Conservation (phyloP, 2,329 filamentous ascomycete species). For the Chaetomium olivaceum region DNA sequence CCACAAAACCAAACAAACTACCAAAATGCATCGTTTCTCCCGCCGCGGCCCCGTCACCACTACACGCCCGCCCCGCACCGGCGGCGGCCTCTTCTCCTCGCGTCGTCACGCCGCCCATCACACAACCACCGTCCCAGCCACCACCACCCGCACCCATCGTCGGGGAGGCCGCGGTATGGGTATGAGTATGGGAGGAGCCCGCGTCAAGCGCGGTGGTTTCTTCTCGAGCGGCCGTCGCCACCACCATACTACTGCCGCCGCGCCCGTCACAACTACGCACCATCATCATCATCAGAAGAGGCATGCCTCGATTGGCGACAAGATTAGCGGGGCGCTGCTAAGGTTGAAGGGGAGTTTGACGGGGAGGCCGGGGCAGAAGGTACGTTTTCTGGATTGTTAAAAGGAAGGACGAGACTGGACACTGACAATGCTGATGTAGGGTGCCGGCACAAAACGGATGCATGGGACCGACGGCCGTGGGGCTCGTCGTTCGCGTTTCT, state of each 20-base stretch:
- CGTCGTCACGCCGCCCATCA: conserved; percentile 13
- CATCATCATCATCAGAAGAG: conserved; percentile 74
- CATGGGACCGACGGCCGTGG: conserved; percentile 71
- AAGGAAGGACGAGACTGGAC: too few species aligned
- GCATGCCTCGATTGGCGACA: conserved; percentile 70
- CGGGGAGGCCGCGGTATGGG: background rate
- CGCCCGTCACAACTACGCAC: conserved; percentile 37
- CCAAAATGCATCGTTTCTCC: conserved; percentile 12
- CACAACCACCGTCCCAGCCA: conserved; percentile 4
- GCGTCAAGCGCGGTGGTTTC: conserved; percentile 12
- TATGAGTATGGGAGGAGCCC: background rate
- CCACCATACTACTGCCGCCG: background rate
- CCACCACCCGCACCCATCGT: conserved; percentile 10
- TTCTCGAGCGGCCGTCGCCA: conserved; percentile 12
- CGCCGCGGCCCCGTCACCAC: conserved; percentile 3
- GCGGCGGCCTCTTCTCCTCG: conserved; percentile 17
- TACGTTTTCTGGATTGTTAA: conserved; percentile 36
- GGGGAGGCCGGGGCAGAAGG: conserved; percentile 69
- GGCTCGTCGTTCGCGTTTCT: conserved; percentile 14
- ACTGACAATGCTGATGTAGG: conserved; percentile 45
- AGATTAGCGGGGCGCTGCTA: conserved; percentile 73
- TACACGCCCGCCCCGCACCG: background rate
- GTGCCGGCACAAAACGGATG: conserved; percentile 73
- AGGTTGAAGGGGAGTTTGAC: conserved; percentile 72
- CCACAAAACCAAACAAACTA: background rate